Base-by-base conservation (phyloP, 805 yeast species). In the Helenozyma rhizophorensis region DNA sequence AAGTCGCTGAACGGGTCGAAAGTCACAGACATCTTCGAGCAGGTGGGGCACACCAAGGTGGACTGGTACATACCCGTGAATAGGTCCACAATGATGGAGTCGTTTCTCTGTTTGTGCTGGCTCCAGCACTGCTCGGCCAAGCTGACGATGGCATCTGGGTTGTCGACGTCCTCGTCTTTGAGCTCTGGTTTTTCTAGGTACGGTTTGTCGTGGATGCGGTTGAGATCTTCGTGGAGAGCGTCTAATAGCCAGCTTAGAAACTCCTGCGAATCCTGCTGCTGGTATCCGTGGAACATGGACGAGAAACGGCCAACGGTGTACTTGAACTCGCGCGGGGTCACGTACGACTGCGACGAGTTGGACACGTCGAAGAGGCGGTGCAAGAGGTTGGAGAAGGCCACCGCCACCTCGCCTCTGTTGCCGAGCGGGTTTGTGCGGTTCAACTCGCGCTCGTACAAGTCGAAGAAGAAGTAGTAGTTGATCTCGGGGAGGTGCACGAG, bases 211-310 rank as follows among this genome's bases (percentile, higher is more conserved):
- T 74, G 53, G 18, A 90, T 80, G 35, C 96, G 68, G 51, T 93
- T 93, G 42, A 90, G 66, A 58, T 90, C 97, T 56, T 90, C 97
- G 53, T 90, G 97, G 23, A 90, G 62, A 2, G 93, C 88, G 58
- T 90, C 96, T 17, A 90, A 65, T 21, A 90, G 57, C 68, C 84
- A 90, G 19, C 94, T 89, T 31, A 88, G 70, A 51, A 90, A 83
- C 53, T 90, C 97, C 54, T 89, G 96, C 2, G 96, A 84, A 53
- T 90, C 97, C 51, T 90, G 97, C 54, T 90, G 97, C 37, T 76
- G 78, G 45, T 79, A 81, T 2, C 86, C 94, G 0, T 80, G 74
- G 62, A 88, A 90, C 69, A 82, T 73, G 1, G 81, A 72, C 24
- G 88, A 83, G 50, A 73, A 83, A 39, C 80, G 72, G 0, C 97